Evolutionary conservation across 305 asterid species (phyloP).

Genomic region (Fraxinus xanthoxyloides): DNA sequence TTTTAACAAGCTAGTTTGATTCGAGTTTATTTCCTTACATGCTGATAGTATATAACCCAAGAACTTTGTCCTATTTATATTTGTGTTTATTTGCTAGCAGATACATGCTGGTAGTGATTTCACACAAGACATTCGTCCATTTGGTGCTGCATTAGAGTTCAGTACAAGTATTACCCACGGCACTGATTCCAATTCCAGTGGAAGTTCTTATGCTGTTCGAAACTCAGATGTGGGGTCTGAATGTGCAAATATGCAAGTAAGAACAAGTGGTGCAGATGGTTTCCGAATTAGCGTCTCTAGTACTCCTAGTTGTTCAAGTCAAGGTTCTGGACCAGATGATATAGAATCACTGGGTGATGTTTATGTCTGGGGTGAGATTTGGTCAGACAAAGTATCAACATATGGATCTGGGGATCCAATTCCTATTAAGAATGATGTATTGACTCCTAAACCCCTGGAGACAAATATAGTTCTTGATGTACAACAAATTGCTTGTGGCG

Average conservation of each 20-base stretch:
- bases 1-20: conserved; percentile 8
- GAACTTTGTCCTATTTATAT: conserved; percentile 33
- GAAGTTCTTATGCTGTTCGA: conserved; percentile 27
- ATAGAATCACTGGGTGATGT: conserved; percentile 93
- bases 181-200: conserved; percentile 42
- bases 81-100: conserved; percentile 41
- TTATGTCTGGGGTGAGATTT: conserved; percentile 88
- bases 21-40: conserved; percentile 26
- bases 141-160: conserved; percentile 55
- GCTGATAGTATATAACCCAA: conserved; percentile 38
- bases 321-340: conserved; percentile 83
- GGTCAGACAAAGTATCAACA: conserved; percentile 63
- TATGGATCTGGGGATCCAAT: conserved; percentile 58
- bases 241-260: conserved; percentile 72
- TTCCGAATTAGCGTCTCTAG: conserved; percentile 89
- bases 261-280: conserved; percentile 85
- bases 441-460: conserved; percentile 71
- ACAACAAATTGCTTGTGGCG: conserved; percentile 85
- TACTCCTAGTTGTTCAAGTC: conserved; percentile 88
- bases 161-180: conserved; percentile 48
- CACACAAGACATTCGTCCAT: conserved; percentile 41
- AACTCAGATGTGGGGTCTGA: conserved; percentile 83
- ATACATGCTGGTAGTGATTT: conserved; percentile 47
- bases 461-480: conserved; percentile 82
- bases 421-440: conserved; percentile 56